Evolutionary conservation across 345 rosid genomes (phyloP).

Genomic region (Euclidium syriacum): DNA sequence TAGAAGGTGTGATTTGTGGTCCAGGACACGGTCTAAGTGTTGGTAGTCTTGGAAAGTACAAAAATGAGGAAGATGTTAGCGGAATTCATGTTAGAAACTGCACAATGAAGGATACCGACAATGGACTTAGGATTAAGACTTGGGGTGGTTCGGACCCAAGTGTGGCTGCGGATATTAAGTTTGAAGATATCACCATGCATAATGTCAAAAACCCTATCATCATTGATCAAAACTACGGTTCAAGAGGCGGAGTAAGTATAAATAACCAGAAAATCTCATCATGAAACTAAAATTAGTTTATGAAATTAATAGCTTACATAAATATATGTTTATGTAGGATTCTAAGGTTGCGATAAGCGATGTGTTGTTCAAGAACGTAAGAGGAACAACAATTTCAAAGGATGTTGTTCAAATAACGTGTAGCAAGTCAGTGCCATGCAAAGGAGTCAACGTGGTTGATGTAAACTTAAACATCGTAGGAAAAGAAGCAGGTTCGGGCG

Average conservation of each 20-base stretch:
- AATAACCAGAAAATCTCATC: not conserved
- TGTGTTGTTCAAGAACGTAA: constrained; percentile 29
- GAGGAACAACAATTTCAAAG: constrained; percentile 27
- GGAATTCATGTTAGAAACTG: constrained; percentile 24
- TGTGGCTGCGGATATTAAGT: constrained; percentile 2
- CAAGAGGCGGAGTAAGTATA: constrained; percentile 35
- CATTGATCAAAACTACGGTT: constrained; percentile 36
- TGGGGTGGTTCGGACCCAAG: constrained; percentile 31
- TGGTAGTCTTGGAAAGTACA: constrained; percentile 36
- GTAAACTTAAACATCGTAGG: constrained; percentile 16
- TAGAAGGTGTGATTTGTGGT: constrained; percentile 21
- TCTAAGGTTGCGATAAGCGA: constrained; percentile 20
- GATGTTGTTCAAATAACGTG: constrained; percentile 19
- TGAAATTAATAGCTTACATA: not conserved
- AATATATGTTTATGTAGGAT: not conserved
- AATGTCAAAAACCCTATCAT: constrained; percentile 32
- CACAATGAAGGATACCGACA: constrained; percentile 23
- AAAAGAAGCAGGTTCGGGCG: not conserved
- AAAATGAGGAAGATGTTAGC: constrained; percentile 22
- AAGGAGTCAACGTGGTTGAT: constrained; percentile 18
- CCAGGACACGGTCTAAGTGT: constrained; percentile 37
- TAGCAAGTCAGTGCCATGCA: constrained; percentile 27
- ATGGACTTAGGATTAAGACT: constrained; percentile 34
- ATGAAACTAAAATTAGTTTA: not conserved
- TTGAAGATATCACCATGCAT: constrained; percentile 23